A percentile compares a stretch with the other conserved stretches of the same genome.
phyloP scores from a whole-genome alignment of 768 basidiomycete genomes.

The Agrocybe praecox region DNA sequence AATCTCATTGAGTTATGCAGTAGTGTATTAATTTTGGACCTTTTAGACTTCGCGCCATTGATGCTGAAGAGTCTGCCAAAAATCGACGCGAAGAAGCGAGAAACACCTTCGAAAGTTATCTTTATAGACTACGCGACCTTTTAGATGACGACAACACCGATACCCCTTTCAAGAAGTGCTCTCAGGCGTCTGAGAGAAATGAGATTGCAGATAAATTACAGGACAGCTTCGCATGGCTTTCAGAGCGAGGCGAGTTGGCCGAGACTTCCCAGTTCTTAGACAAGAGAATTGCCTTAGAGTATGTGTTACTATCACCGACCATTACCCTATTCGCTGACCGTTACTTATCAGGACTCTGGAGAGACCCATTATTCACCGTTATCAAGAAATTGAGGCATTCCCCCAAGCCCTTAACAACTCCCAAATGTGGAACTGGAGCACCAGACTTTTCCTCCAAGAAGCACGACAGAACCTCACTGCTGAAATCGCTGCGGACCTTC shows the following conservation, averaged over 20 bases:
- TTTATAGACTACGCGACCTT: constrained; percentile 90
- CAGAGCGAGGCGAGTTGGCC: constrained; percentile 82
- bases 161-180: constrained; percentile 85
- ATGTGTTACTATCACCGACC: constrained; percentile 31
- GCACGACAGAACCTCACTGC: constrained; percentile 75
- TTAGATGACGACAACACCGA: constrained; percentile 65
- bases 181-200: constrained; percentile 69
- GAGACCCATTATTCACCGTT: constrained; percentile 80
- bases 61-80: constrained; percentile 76
- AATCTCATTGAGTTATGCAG: neutral
- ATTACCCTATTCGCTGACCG: neutral
- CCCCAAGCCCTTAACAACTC: constrained; percentile 80
- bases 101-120: constrained; percentile 88
- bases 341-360: constrained; percentile 62
- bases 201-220: constrained; percentile 67
- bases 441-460: constrained; percentile 81
- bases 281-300: constrained; percentile 86
- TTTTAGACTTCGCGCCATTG: constrained; percentile 74
- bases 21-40: neutral
- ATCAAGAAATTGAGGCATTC: constrained; percentile 87
- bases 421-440: constrained; percentile 89
- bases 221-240: constrained; percentile 82
- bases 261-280: constrained; percentile 73
- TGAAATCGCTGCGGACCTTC: constrained; percentile 59
- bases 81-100: constrained; percentile 84